phyloP scores from a whole-genome alignment of 345 rosid genomes.

The Gossypium sturtianum region DNA sequence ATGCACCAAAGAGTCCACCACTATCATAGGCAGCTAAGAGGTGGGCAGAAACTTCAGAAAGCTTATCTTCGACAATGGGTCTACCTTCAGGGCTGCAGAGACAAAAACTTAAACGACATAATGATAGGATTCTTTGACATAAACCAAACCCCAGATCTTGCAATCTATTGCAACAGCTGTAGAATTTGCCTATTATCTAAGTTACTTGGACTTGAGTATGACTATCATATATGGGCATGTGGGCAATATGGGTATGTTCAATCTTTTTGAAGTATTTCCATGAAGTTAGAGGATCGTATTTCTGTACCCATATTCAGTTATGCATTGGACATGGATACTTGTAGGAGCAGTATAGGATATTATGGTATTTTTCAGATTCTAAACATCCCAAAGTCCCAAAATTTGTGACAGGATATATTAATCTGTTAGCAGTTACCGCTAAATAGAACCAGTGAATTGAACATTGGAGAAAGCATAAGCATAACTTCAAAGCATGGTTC shows the following conservation, averaged over 20 bases:
- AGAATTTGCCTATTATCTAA: background rate
- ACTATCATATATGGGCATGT: background rate
- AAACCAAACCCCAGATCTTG: background rate
- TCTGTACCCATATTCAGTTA: background rate
- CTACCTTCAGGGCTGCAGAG: slow-evolving; percentile 64
- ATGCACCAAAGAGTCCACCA: slow-evolving; percentile 61
- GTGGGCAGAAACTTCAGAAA: slow-evolving; percentile 60
- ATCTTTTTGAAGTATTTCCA: background rate
- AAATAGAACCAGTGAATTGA: background rate
- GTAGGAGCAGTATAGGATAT: background rate
- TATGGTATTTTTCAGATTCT: background rate
- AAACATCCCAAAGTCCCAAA: background rate
- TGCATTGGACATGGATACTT: background rate
- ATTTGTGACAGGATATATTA: background rate
- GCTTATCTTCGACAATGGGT: slow-evolving; percentile 57
- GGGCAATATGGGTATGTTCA: background rate
- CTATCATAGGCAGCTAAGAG: slow-evolving; percentile 80
- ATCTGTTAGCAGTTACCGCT: background rate
- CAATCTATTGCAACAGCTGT: background rate
- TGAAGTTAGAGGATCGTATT: background rate
- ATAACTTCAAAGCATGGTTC: background rate
- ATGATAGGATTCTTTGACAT: background rate
- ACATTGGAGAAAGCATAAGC: background rate
- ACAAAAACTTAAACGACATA: background rate
- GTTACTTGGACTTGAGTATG: background rate